These are phyloP conservation scores for Schwanniomyces yamadae DNA, from an alignment of 805 yeast genomes.

Conservation along the genomic window DNA sequence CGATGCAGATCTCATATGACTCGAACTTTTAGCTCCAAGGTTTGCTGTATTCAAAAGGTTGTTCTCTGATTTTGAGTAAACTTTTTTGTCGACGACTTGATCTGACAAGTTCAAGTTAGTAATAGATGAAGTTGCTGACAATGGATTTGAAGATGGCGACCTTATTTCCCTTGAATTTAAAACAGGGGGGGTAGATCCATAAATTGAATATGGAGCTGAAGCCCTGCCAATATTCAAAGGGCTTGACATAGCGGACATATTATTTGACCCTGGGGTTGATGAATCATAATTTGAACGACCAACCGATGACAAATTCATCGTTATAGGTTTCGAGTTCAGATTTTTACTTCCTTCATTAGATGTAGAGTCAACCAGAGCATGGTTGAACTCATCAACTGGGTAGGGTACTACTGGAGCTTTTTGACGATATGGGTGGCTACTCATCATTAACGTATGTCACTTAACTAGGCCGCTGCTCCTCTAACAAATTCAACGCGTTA, in stretches of 20 bases:
- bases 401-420: conserved; percentile 16
- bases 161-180: conserved; percentile 17
- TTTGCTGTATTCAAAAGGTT: conserved; percentile 19
- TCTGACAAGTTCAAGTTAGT: conserved; percentile 20
- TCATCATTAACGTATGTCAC: conserved; percentile 10
- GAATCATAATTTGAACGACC: conserved; percentile 1
- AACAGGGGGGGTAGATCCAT: conserved; percentile 28
- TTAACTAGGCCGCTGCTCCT: too few relatives aligned
- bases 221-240: neutral
- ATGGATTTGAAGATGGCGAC: conserved; percentile 29
- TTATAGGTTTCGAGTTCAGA: too few relatives aligned
- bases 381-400: conserved; percentile 13
- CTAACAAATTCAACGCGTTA: too few relatives aligned
- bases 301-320: too few relatives aligned
- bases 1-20: conserved; percentile 37
- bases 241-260: neutral
- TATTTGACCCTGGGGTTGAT: neutral
- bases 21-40: conserved; percentile 11
- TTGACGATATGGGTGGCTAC: conserved; percentile 29
- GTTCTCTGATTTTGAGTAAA: conserved; percentile 26
- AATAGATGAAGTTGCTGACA: conserved; percentile 35
- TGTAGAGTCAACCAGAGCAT: too few relatives aligned
- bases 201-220: conserved; percentile 16
- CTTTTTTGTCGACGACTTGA: conserved; percentile 3
- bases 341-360: too few relatives aligned